These are phyloP conservation scores for Lecanicillium sp. DNA, from an alignment of 2,329 filamentous ascomycete species.

Conservation along the genomic window DNA sequence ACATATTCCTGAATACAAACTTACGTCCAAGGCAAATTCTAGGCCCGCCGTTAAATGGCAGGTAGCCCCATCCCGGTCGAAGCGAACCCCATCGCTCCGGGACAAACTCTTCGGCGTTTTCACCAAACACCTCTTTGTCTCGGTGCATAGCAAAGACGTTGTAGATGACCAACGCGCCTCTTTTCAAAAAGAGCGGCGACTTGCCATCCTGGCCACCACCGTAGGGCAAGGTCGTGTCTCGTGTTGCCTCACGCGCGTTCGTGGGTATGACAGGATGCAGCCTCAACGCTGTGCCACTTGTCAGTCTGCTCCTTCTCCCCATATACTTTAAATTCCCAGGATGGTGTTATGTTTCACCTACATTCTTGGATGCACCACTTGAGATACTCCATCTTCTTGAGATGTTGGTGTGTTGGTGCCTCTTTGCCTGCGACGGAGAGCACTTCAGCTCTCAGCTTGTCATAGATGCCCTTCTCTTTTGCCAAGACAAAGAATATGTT, in stretches of 20 bases:
- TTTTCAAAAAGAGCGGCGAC: slow-evolving; percentile 38
- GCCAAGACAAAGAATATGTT: slow-evolving; percentile 26
- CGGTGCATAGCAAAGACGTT: slow-evolving; percentile 34
- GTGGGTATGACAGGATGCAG: slow-evolving; percentile 41
- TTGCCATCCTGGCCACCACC: slow-evolving; percentile 41
- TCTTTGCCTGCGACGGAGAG: slow-evolving; percentile 14
- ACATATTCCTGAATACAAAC: slow-evolving; percentile 11
- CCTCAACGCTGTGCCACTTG: slow-evolving; percentile 29
- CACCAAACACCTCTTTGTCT: slow-evolving; percentile 27
- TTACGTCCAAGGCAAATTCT: slow-evolving; percentile 29
- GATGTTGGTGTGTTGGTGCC: slow-evolving; percentile 13
- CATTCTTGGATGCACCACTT: slow-evolving; percentile 51
- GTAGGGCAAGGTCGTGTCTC: slow-evolving; percentile 39
- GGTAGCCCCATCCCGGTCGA: slow-evolving; percentile 37
- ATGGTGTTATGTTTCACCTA: slow-evolving; percentile 20
- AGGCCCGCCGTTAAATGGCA: slow-evolving; percentile 41
- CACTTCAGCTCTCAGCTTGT: slow-evolving; percentile 33
- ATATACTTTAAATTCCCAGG: too few relatives aligned
- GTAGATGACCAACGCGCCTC: slow-evolving; percentile 35
- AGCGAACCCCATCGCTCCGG: slow-evolving; percentile 31
- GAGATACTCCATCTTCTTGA: slow-evolving; percentile 41
- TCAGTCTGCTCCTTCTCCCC: neutral
- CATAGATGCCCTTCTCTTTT: slow-evolving; percentile 25
- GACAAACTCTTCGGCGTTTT: slow-evolving; percentile 29
- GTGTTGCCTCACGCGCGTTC: slow-evolving; percentile 36